phyloP scores from a whole-genome alignment of 2,329 filamentous ascomycete species.

The Aspergillus sp. region DNA sequence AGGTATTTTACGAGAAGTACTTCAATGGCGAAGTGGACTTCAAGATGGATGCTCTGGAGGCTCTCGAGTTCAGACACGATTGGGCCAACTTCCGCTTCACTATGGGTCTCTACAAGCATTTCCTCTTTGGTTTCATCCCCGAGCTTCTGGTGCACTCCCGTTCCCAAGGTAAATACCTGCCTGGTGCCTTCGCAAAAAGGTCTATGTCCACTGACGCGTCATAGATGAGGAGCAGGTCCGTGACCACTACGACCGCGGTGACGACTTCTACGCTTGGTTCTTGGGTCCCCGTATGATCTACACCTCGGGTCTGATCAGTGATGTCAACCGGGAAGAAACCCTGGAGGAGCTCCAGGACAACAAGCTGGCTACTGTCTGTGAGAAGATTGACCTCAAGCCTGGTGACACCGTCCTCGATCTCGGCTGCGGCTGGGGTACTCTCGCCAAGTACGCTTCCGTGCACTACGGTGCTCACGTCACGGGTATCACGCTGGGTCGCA shows the following conservation, averaged over 20 bases:
- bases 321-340: constrained; percentile 80
- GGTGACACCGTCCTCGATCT: constrained; percentile 88
- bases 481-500: constrained; percentile 89
- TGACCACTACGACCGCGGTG: constrained; percentile 94
- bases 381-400: constrained; percentile 83
- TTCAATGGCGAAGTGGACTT: constrained; percentile 93
- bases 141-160: constrained; percentile 91
- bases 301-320: constrained; percentile 89
- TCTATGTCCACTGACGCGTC: not conserved
- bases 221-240: constrained; percentile 95
- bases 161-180: constrained; percentile 63
- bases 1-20: constrained; percentile 98
- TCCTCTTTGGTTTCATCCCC: constrained; percentile 81
- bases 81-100: constrained; percentile 97
- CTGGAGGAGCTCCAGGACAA: constrained; percentile 97
- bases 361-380: constrained; percentile 91
- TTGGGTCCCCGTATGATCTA: constrained; percentile 98
- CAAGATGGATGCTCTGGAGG: constrained; percentile 87
- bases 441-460: constrained; percentile 86
- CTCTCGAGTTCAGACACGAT: constrained; percentile 91
- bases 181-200: not conserved
- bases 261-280: constrained; percentile 99
- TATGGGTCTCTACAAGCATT: constrained; percentile 77
- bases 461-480: constrained; percentile 85
- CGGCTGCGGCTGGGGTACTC: constrained; percentile 96